Percentiles rank a stretch among this genome's conserved stretches.
phyloP scores from a whole-genome alignment of 73 alveolate species.

The Paramecium tetraurelia region DNA sequence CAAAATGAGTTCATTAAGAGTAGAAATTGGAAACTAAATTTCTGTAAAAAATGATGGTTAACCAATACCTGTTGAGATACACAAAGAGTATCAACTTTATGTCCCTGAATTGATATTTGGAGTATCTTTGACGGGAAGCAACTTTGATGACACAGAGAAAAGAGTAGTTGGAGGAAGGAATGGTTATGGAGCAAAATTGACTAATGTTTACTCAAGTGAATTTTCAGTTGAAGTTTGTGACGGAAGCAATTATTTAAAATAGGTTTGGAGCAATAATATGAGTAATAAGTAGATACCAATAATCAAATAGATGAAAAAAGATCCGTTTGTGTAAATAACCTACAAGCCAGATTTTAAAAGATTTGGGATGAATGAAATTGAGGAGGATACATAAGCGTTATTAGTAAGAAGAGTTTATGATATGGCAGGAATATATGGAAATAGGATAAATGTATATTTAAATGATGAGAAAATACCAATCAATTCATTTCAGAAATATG shows the following conservation, averaged over 20 bases:
- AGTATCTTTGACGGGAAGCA: slow-evolving; percentile 95
- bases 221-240: slow-evolving; percentile 94
- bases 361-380: slow-evolving; percentile 91
- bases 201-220: slow-evolving; percentile 95
- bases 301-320: slow-evolving; percentile 68
- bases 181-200: slow-evolving; percentile 99
- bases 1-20: slow-evolving; percentile 87
- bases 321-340: slow-evolving; percentile 86
- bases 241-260: slow-evolving; percentile 36
- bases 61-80: slow-evolving; percentile 93
- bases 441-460: slow-evolving; percentile 82
- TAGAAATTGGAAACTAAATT: slow-evolving; percentile 75
- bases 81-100: slow-evolving; percentile 91
- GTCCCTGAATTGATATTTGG: slow-evolving; percentile 98
- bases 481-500: slow-evolving; percentile 74
- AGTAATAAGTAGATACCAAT: slow-evolving; percentile 78
- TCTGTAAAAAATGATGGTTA: slow-evolving; percentile 93
- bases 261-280: slow-evolving; percentile 90
- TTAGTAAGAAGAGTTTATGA: slow-evolving; percentile 96
- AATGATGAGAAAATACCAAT: slow-evolving; percentile 82
- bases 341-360: slow-evolving; percentile 96
- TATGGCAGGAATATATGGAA: slow-evolving; percentile 96
- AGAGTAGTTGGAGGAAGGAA: slow-evolving; percentile 99
- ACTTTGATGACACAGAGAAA: slow-evolving; percentile 96
- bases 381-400: slow-evolving; percentile 89